These are phyloP conservation scores for Fraxinus dipetala DNA, from an alignment of 305 asterid species.

Conservation along the genomic window DNA sequence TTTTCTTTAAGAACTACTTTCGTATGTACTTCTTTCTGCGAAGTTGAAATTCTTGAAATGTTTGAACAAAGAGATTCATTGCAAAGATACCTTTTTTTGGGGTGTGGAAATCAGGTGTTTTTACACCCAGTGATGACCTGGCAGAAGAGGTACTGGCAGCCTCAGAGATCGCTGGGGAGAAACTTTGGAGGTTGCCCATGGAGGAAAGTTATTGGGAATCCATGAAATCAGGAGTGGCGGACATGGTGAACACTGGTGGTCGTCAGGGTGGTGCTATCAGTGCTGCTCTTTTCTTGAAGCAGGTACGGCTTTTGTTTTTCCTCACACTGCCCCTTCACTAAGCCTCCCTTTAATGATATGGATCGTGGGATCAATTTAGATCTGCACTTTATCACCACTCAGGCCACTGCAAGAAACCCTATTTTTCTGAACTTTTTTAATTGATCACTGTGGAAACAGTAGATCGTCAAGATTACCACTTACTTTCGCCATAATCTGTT, in stretches of 20 bases:
- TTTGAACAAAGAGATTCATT: background rate
- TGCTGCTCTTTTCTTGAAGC: constrained; percentile 95
- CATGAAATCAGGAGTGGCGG: constrained; percentile 94
- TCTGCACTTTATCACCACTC: background rate
- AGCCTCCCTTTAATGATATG: background rate
- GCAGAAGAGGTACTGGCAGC: constrained; percentile 82
- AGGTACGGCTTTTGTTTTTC: constrained; percentile 39
- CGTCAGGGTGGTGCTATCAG: constrained; percentile 89
- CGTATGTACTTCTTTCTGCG: background rate
- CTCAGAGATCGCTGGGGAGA: constrained; percentile 69
- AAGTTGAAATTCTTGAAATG: background rate
- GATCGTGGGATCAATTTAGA: background rate
- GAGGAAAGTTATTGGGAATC: constrained; percentile 90
- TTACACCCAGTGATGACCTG: constrained; percentile 83
- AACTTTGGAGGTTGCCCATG: constrained; percentile 88
- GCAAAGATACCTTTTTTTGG: background rate
- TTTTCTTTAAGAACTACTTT: background rate
- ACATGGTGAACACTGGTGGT: constrained; percentile 91
- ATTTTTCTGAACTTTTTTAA: no score
- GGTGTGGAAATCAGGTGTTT: constrained; percentile 49
- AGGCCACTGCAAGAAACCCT: background rate
- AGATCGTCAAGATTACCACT: background rate
- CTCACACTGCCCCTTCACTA: background rate
- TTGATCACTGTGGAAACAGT: background rate
- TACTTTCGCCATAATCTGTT: background rate